Percentiles rank a stretch among this genome's conserved stretches.
Evolutionary conservation across 257 asterid species (phyloP).

Genomic region (Solanum sejunctum): DNA sequence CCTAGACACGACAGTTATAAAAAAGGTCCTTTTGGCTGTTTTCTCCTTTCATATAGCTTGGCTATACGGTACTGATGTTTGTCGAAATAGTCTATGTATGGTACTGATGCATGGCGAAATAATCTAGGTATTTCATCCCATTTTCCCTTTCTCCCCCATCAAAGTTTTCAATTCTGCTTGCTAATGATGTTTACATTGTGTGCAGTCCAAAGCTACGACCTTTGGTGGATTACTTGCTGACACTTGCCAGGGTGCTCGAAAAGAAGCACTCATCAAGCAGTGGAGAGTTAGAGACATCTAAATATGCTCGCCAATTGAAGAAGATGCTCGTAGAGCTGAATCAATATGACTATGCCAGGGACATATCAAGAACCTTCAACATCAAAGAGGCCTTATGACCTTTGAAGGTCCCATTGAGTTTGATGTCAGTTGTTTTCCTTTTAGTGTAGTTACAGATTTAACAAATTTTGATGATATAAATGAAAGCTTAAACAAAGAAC

Average conservation of each 20-base stretch:
- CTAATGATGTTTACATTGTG: background rate
- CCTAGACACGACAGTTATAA: background rate
- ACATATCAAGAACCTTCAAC: conserved; percentile 55
- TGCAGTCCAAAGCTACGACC: conserved; percentile 61
- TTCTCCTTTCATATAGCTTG: background rate
- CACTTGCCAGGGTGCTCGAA: conserved; percentile 54
- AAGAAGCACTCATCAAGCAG: conserved; percentile 23
- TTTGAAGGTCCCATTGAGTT: background rate
- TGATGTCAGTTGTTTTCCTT: background rate
- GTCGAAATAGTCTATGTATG: background rate
- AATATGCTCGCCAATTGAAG: conserved; percentile 63
- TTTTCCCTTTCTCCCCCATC: background rate
- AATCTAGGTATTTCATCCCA: background rate
- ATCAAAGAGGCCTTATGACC: conserved; percentile 85
- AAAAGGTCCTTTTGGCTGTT: background rate
- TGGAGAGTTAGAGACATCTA: conserved; percentile 38
- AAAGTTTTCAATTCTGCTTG: background rate
- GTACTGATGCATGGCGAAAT: background rate
- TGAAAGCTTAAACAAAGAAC: background rate
- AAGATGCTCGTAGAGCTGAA: conserved; percentile 91
- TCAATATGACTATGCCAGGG: conserved; percentile 73
- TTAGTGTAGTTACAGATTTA: background rate
- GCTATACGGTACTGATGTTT: background rate
- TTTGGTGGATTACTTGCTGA: conserved; percentile 60
- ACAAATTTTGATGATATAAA: background rate